These are phyloP conservation scores for Aspergillus sclerotioniger DNA, from an alignment of 495 filamentous ascomycete species.

Conservation along the genomic window DNA sequence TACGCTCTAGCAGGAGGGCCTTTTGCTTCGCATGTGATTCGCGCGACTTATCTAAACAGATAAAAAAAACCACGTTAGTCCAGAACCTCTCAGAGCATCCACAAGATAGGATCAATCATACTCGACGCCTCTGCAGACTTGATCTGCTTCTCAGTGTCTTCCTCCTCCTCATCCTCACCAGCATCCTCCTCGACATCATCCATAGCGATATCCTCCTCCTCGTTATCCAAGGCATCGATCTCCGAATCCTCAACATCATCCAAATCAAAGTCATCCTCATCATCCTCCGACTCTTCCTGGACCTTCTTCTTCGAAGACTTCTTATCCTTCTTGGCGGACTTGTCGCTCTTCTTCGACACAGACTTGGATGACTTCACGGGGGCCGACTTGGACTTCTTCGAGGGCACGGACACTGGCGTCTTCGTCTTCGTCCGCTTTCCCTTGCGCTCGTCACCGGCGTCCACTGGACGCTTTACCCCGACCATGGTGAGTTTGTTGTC, in stretches of 20 bases:
- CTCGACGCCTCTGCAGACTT: conserved; percentile 19
- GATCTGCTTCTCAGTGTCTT: conserved; percentile 15
- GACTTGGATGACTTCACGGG: conserved; percentile 32
- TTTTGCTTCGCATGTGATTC: conserved; percentile 94
- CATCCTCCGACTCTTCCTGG: conserved; percentile 28
- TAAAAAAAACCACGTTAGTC: conserved; percentile 15
- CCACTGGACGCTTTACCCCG: conserved; percentile 45
- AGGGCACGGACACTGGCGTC: conserved; percentile 26
- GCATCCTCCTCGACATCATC: conserved; percentile 30
- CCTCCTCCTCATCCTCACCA: conserved; percentile 29
- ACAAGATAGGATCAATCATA: conserved; percentile 20
- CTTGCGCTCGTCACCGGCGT: conserved; percentile 44
- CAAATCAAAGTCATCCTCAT: conserved; percentile 44
- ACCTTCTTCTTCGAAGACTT: conserved; percentile 34
- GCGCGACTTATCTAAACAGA: conserved; percentile 44
- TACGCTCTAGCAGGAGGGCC: conserved; percentile 80
- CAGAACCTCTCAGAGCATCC: not conserved
- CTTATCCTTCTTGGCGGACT: conserved; percentile 33
- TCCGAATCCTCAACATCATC: conserved; percentile 44
- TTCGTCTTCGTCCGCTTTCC: conserved; percentile 49
- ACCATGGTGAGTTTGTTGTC: conserved; percentile 32
- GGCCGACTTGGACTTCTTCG: conserved; percentile 36
- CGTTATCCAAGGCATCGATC: conserved; percentile 35
- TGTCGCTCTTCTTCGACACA: conserved; percentile 26
- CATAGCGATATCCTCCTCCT: conserved; percentile 38